phyloP scores from a whole-genome alignment of 2,329 filamentous ascomycete genomes.

The Saccharata proteae region DNA sequence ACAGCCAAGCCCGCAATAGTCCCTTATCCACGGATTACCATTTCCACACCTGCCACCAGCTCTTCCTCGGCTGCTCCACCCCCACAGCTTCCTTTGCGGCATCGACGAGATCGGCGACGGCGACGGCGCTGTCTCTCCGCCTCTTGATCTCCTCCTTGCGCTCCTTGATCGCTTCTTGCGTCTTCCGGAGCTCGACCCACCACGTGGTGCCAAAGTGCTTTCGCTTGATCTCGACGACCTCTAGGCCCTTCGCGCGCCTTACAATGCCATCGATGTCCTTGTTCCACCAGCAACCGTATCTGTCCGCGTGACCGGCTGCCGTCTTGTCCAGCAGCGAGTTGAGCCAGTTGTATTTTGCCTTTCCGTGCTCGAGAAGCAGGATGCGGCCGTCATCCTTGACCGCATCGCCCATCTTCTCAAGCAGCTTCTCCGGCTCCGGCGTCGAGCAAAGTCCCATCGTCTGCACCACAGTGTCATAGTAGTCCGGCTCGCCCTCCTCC shows the following conservation, averaged over 20 bases:
- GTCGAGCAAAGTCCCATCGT: slow-evolving; percentile 42
- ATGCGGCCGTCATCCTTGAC: slow-evolving; percentile 33
- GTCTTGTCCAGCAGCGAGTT: slow-evolving; percentile 34
- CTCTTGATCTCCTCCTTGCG: slow-evolving; percentile 1
- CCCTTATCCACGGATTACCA: too few species aligned
- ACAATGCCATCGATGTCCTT: slow-evolving; percentile 39
- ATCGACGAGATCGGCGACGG: too few species aligned
- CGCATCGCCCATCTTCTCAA: slow-evolving; percentile 32
- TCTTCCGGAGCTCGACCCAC: slow-evolving; percentile 30
- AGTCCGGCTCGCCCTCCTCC: background rate
- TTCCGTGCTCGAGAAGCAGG: slow-evolving; percentile 39
- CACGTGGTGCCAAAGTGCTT: slow-evolving; percentile 37
- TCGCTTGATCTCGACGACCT: slow-evolving; percentile 33
- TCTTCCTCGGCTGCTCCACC: background rate
- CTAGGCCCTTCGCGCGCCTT: slow-evolving; percentile 33
- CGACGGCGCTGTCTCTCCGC: background rate
- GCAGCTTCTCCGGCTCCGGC: slow-evolving; percentile 29
- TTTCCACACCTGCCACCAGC: too few species aligned
- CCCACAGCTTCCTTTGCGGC: background rate
- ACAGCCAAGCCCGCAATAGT: too few species aligned
- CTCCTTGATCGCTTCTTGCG: slow-evolving; percentile 7
- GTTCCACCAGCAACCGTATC: slow-evolving; percentile 42
- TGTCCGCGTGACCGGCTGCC: slow-evolving; percentile 35
- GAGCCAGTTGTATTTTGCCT: slow-evolving; percentile 35
- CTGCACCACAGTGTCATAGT: slow-evolving; percentile 38